phyloP scores from a whole-genome alignment of 139 green algal species.

The Bryopsis sp. region DNA sequence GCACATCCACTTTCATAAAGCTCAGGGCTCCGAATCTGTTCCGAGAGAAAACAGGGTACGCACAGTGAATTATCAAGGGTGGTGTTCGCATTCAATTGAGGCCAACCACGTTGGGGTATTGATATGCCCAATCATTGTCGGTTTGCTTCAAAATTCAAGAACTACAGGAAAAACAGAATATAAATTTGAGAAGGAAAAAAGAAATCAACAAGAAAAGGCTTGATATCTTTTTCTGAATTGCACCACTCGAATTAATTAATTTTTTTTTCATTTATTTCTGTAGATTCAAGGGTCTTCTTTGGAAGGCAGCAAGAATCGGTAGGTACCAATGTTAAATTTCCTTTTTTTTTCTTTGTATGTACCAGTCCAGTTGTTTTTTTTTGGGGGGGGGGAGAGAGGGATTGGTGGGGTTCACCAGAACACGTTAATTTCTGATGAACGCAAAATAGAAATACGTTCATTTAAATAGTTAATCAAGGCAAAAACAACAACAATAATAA shows the following conservation, averaged over 20 bases:
- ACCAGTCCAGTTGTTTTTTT: no score
- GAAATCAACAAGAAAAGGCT: not conserved
- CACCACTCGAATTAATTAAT: not conserved
- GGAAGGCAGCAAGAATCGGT: constrained; percentile 81
- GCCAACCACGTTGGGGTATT: not conserved
- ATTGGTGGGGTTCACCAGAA: no score
- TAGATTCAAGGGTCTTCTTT: constrained; percentile 79
- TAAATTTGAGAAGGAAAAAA: not conserved
- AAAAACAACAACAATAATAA: no score
- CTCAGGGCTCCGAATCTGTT: constrained; percentile 57
- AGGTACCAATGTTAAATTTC: no score
- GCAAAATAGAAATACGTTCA: no score
- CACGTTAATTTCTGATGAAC: no score
- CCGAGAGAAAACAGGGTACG: constrained; percentile 54
- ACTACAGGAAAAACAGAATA: not conserved
- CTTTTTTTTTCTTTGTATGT: no score
- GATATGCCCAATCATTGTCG: not conserved
- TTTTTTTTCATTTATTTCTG: not conserved
- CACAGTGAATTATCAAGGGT: not conserved
- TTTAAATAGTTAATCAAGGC: no score
- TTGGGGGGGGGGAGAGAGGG: no score
- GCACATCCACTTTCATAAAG: constrained; percentile 94
- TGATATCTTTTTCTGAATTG: not conserved
- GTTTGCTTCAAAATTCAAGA: not conserved
- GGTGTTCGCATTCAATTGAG: not conserved